Percentiles rank a stretch among this genome's conserved stretches.
These are phyloP conservation scores for Powellomyces hirtus DNA, from an alignment of 192 early-diverging fungal genomes.

Conservation along the genomic window DNA sequence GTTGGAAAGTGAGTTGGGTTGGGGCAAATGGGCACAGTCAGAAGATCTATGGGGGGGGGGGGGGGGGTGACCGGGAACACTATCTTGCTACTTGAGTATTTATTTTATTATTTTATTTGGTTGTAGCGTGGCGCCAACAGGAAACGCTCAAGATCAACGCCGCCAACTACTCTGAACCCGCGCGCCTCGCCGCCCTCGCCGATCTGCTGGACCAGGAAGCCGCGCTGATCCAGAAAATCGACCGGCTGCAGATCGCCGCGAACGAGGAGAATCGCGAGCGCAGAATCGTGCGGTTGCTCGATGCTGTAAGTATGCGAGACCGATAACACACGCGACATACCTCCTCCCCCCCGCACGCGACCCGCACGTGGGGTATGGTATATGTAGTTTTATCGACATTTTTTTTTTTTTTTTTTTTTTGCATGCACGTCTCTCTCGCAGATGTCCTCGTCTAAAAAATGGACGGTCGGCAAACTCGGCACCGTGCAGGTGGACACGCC, in stretches of 20 bases:
- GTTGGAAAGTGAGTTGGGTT: slow-evolving; percentile 48
- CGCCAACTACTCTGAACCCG: slow-evolving; percentile 47
- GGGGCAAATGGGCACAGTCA: background rate
- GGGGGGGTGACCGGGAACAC: no score
- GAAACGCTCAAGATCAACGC: slow-evolving; percentile 54
- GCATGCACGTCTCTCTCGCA: no score
- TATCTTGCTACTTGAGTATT: background rate
- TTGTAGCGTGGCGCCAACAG: slow-evolving; percentile 50
- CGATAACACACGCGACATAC: no score
- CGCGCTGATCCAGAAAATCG: slow-evolving; percentile 59
- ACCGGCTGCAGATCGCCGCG: slow-evolving; percentile 53
- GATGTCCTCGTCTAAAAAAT: slow-evolving; percentile 20
- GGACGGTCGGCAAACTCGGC: background rate
- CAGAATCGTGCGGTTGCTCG: slow-evolving; percentile 40
- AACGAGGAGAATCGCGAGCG: slow-evolving; percentile 53
- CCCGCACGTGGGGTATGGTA: background rate
- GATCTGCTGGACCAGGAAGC: slow-evolving; percentile 59
- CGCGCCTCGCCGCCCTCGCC: slow-evolving; percentile 53
- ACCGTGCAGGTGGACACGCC: slow-evolving; percentile 52
- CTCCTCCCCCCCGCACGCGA: no score
- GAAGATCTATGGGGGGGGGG: no score
- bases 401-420: no score
- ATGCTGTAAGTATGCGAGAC: slow-evolving; percentile 38
- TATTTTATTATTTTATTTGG: background rate
- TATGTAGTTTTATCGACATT: background rate